Percentiles rank a stretch among this genome's conserved stretches.
Conservation (phyloP, 2,329 filamentous ascomycete genomes). For the Lasiodiplodia theobromae region DNA sequence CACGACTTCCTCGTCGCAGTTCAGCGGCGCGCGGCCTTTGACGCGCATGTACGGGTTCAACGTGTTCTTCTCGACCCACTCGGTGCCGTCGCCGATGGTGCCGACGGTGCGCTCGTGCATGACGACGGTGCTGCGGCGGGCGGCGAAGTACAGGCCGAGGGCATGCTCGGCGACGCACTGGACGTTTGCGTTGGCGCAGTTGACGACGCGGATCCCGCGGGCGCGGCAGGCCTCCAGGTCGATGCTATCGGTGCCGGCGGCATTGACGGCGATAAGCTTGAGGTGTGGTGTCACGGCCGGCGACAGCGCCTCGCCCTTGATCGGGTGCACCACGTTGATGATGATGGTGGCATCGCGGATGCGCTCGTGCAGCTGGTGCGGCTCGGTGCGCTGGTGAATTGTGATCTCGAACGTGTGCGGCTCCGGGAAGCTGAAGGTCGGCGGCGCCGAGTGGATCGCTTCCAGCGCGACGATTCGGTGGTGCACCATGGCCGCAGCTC, state of each 20-base stretch:
- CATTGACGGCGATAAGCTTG: slow-evolving; percentile 53
- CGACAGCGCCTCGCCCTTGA: slow-evolving; percentile 51
- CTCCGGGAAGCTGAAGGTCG: slow-evolving; percentile 49
- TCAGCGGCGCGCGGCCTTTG: slow-evolving; percentile 47
- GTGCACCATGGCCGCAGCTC: slow-evolving; percentile 35
- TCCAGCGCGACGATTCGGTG: slow-evolving; percentile 58
- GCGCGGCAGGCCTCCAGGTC: slow-evolving; percentile 53
- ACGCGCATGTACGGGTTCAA: slow-evolving; percentile 39
- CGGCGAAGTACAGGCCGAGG: slow-evolving; percentile 57
- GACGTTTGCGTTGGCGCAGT: slow-evolving; percentile 57
- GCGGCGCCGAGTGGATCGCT: slow-evolving; percentile 49
- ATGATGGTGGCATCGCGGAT: slow-evolving; percentile 57
- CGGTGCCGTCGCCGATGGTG: slow-evolving; percentile 11
- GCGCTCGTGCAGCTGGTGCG: slow-evolving; percentile 48
- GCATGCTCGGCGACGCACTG: slow-evolving; percentile 60
- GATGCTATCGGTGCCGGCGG: slow-evolving; percentile 57
- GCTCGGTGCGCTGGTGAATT: slow-evolving; percentile 45
- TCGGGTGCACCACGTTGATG: slow-evolving; percentile 50
- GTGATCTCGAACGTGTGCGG: slow-evolving; percentile 49
- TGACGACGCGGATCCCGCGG: slow-evolving; percentile 55
- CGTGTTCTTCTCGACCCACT: slow-evolving; percentile 38
- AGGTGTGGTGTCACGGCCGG: slow-evolving; percentile 51
- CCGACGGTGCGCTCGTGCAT: slow-evolving; percentile 46
- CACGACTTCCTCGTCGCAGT: slow-evolving; percentile 57
- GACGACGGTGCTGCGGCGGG: slow-evolving; percentile 51